Evolutionary conservation across 2,329 filamentous ascomycete species (phyloP).

Genomic region (Penicillium sp.): DNA sequence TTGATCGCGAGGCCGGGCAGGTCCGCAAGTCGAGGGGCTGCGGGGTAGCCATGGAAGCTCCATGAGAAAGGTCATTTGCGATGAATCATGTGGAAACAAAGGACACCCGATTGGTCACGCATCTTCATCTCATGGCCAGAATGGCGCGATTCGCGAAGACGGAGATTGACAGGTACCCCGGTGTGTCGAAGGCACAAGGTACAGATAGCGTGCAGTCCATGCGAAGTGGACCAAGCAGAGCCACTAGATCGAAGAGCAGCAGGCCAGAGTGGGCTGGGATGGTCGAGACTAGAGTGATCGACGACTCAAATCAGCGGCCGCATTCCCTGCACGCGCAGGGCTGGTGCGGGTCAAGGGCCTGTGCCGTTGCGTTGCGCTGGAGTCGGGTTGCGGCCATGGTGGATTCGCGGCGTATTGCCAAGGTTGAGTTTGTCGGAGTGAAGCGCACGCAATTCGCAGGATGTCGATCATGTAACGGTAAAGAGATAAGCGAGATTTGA

Average conservation of each 20-base stretch:
- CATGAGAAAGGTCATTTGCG: not conserved
- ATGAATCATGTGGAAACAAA: slow-evolving; percentile 4
- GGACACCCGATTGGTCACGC: slow-evolving; percentile 15
- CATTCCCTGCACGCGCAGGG: slow-evolving; percentile 3
- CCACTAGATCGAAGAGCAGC: not conserved
- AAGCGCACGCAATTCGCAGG: not conserved
- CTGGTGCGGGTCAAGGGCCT: not conserved
- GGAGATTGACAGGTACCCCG: slow-evolving; percentile 11
- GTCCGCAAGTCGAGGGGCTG: not conserved
- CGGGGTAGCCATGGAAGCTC: slow-evolving; percentile 12
- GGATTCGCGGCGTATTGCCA: not conserved
- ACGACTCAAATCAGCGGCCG: slow-evolving; percentile 10
- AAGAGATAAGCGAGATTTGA: not conserved
- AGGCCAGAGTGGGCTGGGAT: not conserved
- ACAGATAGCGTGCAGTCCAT: not conserved
- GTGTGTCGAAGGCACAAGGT: not conserved
- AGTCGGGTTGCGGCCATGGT: not conserved
- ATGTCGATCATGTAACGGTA: slow-evolving; percentile 9
- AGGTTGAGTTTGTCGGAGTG: slow-evolving; percentile 2
- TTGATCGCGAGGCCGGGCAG: not conserved
- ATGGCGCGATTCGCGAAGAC: not conserved
- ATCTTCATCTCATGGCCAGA: not conserved
- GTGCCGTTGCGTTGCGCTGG: not conserved
- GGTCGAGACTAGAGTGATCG: not conserved
- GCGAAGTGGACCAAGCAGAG: not conserved